phyloP scores from a whole-genome alignment of 305 asterid genomes.

The Solanum hybrid region DNA sequence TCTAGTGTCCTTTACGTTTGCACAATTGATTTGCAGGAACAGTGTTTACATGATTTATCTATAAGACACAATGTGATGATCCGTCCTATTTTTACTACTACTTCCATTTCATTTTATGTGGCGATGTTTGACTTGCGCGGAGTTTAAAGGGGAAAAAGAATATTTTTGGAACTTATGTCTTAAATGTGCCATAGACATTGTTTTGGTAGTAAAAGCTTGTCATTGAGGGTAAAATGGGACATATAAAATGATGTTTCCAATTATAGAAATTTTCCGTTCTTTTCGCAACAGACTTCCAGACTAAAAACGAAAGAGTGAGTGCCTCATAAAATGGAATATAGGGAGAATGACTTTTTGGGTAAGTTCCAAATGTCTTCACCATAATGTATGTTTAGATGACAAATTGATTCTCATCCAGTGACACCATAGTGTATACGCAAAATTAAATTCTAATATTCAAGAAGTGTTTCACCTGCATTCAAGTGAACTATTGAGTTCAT shows the following conservation, averaged over 20 bases:
- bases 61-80: neutral
- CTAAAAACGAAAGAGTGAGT: neutral
- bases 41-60: neutral
- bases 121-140: neutral
- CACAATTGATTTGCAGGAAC: neutral
- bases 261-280: neutral
- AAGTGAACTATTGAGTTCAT: neutral
- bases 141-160: neutral
- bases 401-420: neutral
- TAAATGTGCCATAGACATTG: neutral
- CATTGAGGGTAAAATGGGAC: neutral
- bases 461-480: neutral
- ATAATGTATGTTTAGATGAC: neutral
- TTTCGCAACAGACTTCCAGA: neutral
- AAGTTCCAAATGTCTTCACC: neutral
- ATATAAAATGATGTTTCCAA: neutral
- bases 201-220: neutral
- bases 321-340: neutral
- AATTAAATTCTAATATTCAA: neutral
- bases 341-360: neutral
- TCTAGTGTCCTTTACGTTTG: neutral
- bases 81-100: neutral
- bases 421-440: neutral
- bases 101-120: neutral
- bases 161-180: neutral